Evolutionary conservation across 2,329 filamentous ascomycete genomes (phyloP).

Genomic region (Domatiomyces globalis): DNA sequence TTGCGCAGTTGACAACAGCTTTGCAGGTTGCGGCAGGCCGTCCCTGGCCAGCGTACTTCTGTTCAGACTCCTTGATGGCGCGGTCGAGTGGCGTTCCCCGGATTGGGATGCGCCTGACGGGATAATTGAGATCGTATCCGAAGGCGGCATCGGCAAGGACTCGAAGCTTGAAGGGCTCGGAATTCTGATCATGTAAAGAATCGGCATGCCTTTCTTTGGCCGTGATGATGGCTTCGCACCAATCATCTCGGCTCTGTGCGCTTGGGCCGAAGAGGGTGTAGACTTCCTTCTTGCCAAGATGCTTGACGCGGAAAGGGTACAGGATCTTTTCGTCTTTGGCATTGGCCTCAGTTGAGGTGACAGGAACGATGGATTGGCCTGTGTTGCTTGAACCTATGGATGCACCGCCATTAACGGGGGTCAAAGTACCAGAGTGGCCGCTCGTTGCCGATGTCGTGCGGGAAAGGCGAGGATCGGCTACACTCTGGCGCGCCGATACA

Average conservation of each 20-base stretch:
- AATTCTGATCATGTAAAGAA: conserved; percentile 78
- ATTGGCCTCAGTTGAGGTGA: conserved; percentile 32
- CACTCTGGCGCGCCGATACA: conserved; percentile 34
- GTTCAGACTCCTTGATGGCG: conserved; percentile 78
- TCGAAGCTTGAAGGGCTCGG: conserved; percentile 82
- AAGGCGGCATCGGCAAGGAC: conserved; percentile 91
- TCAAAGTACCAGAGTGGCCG: conserved; percentile 34
- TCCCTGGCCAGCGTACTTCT: conserved; percentile 49
- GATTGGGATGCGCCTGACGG: conserved; percentile 52
- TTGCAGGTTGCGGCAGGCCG: conserved; percentile 66
- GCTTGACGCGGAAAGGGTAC: conserved; percentile 91
- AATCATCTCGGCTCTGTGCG: conserved; percentile 61
- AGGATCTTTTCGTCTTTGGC: conserved; percentile 66
- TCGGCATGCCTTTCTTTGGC: conserved; percentile 90
- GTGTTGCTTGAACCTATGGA: conserved; percentile 47
- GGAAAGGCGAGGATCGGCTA: conserved; percentile 37
- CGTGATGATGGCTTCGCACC: conserved; percentile 87
- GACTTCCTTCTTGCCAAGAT: conserved; percentile 72
- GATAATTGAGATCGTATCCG: conserved; percentile 50
- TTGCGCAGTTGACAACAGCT: conserved; percentile 81
- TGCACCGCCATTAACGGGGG: conserved; percentile 53
- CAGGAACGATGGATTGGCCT: conserved; percentile 33
- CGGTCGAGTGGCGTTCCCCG: conserved; percentile 82
- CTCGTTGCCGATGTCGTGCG: conserved; percentile 39
- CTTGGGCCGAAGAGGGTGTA: conserved; percentile 81